phyloP scores from a whole-genome alignment of 2,329 filamentous ascomycete genomes.

The Cercospora sp. region DNA sequence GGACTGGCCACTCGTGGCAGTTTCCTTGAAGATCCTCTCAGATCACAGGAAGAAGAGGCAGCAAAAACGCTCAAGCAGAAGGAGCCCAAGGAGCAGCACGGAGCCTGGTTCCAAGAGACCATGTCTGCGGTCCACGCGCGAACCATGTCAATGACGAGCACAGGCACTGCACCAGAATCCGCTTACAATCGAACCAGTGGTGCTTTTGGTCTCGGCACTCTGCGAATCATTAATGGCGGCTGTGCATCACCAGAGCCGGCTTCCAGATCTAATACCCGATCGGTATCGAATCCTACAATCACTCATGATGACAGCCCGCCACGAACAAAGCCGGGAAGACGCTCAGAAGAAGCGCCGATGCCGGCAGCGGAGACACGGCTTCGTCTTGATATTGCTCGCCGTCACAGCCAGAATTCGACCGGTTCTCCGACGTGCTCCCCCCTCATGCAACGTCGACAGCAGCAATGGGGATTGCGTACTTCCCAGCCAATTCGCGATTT shows the following conservation, averaged over 20 bases:
- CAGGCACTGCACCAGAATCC: slow-evolving; percentile 45
- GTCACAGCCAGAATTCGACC: slow-evolving; percentile 9
- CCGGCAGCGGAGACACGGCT: background rate
- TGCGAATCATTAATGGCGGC: slow-evolving; percentile 50
- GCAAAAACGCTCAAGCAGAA: background rate
- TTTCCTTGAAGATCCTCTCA: slow-evolving; percentile 23
- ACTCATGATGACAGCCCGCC: background rate
- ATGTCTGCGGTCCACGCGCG: slow-evolving; percentile 9
- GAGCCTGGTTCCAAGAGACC: slow-evolving; percentile 21
- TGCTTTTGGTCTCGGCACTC: slow-evolving; percentile 45
- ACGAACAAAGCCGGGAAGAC: background rate
- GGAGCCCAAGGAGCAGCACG: slow-evolving; percentile 16
- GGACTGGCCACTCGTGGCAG: slow-evolving; percentile 38
- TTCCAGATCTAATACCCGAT: slow-evolving; percentile 24
- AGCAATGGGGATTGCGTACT: slow-evolving; percentile 19
- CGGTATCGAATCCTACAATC: background rate
- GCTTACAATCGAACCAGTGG: slow-evolving; percentile 36
- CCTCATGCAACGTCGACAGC: slow-evolving; percentile 16
- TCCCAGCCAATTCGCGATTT: slow-evolving; percentile 6
- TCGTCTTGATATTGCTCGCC: slow-evolving; percentile 6
- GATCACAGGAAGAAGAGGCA: slow-evolving; percentile 21
- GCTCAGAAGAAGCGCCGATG: slow-evolving; percentile 1
- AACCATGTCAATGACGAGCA: slow-evolving; percentile 30
- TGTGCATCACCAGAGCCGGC: slow-evolving; percentile 49
- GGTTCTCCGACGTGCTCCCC: background rate